phyloP scores from a whole-genome alignment of 805 yeast species.

The Myxozyma udenii region DNA sequence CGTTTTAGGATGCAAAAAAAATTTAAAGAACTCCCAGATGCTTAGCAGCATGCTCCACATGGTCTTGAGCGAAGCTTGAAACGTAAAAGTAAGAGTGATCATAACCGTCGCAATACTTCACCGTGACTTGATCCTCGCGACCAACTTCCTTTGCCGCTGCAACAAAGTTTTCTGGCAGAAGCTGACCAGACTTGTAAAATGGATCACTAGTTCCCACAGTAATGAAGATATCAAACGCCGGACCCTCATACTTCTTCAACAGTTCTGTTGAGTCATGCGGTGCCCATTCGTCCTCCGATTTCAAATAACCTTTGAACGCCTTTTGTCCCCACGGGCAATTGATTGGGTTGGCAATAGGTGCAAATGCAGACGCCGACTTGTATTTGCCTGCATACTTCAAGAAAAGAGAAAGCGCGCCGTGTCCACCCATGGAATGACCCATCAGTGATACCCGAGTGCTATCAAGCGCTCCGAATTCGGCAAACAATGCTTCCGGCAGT shows the following conservation, averaged over 20 bases:
- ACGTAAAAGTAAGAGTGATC: slow-evolving; percentile 91
- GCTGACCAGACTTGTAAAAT: slow-evolving; percentile 61
- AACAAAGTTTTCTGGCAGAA: slow-evolving; percentile 70
- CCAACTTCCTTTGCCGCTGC: slow-evolving; percentile 58
- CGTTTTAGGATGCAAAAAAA: too few relatives aligned
- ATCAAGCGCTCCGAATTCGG: slow-evolving; percentile 50
- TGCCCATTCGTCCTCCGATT: slow-evolving; percentile 60
- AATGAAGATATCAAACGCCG: slow-evolving; percentile 61
- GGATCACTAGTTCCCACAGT: slow-evolving; percentile 80
- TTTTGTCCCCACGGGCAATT: slow-evolving; percentile 84
- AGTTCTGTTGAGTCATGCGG: slow-evolving; percentile 83
- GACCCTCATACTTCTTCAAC: slow-evolving; percentile 55
- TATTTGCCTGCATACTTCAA: slow-evolving; percentile 68
- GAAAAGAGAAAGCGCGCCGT: slow-evolving; percentile 76
- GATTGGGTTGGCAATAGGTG: slow-evolving; percentile 83
- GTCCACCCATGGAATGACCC: slow-evolving; percentile 99
- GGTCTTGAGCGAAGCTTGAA: slow-evolving; percentile 73
- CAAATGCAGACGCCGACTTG: slow-evolving; percentile 80
- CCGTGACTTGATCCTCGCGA: slow-evolving; percentile 56
- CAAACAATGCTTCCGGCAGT: slow-evolving; percentile 53
- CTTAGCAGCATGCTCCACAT: slow-evolving; percentile 83
- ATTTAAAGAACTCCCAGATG: slow-evolving; percentile 35
- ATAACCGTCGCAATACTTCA: slow-evolving; percentile 70
- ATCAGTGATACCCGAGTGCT: slow-evolving; percentile 60
- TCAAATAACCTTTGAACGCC: slow-evolving; percentile 76